Conservation (phyloP, 805 yeast species). For the Wickerhamiella dianesei region DNA sequence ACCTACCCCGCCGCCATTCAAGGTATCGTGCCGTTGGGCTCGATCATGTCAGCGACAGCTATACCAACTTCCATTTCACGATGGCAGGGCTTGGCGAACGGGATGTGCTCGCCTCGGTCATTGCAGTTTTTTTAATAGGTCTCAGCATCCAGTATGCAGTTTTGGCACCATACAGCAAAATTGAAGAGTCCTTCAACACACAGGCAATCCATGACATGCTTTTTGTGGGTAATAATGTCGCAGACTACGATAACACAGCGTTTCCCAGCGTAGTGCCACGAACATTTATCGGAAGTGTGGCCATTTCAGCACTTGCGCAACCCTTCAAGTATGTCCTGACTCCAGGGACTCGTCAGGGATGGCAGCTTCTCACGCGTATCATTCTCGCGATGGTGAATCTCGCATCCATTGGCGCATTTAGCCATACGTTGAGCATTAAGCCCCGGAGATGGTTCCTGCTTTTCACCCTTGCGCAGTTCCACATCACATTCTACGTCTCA, state of each 20-base stretch:
- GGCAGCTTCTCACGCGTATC: constrained; percentile 45
- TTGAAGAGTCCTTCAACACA: constrained; percentile 82
- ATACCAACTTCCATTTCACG: too few relatives aligned
- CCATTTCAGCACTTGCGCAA: constrained; percentile 36
- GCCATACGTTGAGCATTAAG: constrained; percentile 7
- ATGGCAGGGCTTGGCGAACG: too few relatives aligned
- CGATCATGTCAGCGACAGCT: too few relatives aligned
- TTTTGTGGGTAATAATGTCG: constrained; percentile 40
- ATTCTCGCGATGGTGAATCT: constrained; percentile 53
- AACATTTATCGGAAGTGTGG: constrained; percentile 59
- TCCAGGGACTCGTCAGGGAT: constrained; percentile 31
- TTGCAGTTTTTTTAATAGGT: constrained; percentile 31
- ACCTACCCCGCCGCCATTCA: too few relatives aligned
- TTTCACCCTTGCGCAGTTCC: constrained; percentile 59
- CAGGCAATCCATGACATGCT: constrained; percentile 81
- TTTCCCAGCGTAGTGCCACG: constrained; percentile 90
- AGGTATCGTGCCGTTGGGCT: too few relatives aligned
- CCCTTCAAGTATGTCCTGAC: constrained; percentile 22
- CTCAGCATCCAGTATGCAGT: constrained; percentile 37
- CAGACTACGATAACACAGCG: constrained; percentile 51
- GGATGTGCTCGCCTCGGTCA: not conserved
- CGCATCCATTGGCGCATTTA: constrained; percentile 22
- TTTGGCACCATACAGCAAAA: constrained; percentile 73
- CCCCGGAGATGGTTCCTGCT: constrained; percentile 40
- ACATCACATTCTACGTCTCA: constrained; percentile 63